Percentiles rank a stretch among this genome's conserved stretches.
phyloP scores from a whole-genome alignment of 176 grass and related monocot species.

The Cenchrus purpureus region DNA sequence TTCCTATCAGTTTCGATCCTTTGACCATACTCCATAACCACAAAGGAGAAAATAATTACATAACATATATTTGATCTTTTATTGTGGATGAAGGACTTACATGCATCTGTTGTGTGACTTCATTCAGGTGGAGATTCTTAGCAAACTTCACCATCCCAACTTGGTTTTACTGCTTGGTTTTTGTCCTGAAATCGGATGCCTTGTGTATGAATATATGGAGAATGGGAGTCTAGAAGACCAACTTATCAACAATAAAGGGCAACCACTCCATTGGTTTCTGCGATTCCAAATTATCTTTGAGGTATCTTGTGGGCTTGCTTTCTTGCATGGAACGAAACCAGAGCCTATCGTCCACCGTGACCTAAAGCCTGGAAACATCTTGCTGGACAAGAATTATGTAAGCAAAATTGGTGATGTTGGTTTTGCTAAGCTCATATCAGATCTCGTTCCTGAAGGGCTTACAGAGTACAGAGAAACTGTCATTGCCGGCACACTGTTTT shows the following conservation, averaged over 20 bases:
- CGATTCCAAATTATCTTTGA: conserved; percentile 83
- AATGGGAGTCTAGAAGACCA: conserved; percentile 85
- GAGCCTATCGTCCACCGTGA: conserved; percentile 95
- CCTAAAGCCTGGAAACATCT: conserved; percentile 91
- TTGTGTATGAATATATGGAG: conserved; percentile 95
- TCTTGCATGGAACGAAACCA: conserved; percentile 79
- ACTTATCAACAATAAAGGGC: conserved; percentile 51
- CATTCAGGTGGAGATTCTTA: conserved; percentile 76
- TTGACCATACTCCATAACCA: not conserved
- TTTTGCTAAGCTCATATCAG: conserved; percentile 73
- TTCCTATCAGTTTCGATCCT: not conserved
- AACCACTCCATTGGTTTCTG: conserved; percentile 73
- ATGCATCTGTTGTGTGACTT: conserved; percentile 24
- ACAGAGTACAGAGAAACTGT: conserved; percentile 91
- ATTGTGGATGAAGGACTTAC: conserved; percentile 2
- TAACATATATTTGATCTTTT: not conserved
- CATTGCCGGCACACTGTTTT: conserved; percentile 78
- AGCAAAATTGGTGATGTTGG: conserved; percentile 96
- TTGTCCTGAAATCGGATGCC: conserved; percentile 76
- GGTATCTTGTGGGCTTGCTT: conserved; percentile 77
- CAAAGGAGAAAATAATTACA: not conserved
- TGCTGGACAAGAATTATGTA: conserved; percentile 78
- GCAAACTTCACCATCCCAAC: conserved; percentile 79
- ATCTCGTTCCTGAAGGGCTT: conserved; percentile 75
- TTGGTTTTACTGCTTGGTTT: conserved; percentile 83